These are phyloP conservation scores for Dissophora globulifera DNA, from an alignment of 192 early-diverging fungal species.

Conservation along the genomic window DNA sequence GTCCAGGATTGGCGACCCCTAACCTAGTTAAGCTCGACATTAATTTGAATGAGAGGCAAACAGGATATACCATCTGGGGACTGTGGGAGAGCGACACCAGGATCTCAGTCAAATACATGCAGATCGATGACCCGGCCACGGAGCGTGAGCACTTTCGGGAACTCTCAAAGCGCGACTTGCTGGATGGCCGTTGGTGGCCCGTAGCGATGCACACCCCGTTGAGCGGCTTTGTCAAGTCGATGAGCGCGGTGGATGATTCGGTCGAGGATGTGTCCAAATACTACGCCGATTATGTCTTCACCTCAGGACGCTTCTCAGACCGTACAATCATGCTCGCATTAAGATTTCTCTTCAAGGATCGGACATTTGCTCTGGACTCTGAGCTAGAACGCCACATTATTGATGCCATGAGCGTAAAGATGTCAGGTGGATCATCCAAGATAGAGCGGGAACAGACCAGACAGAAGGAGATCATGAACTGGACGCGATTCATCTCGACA, in stretches of 20 bases:
- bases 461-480: slow-evolving; percentile 28
- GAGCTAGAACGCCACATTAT: slow-evolving; percentile 19
- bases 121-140: slow-evolving; percentile 31
- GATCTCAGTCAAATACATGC: slow-evolving; percentile 30
- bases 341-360: slow-evolving; percentile 12
- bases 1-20: slow-evolving; percentile 12
- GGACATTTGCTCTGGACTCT: slow-evolving; percentile 2
- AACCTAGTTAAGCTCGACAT: slow-evolving; percentile 18
- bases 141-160: slow-evolving; percentile 27
- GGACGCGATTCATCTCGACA: slow-evolving; percentile 40
- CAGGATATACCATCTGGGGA: slow-evolving; percentile 42
- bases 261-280: slow-evolving; percentile 16
- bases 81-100: slow-evolving; percentile 29
- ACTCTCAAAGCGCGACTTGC: slow-evolving; percentile 15
- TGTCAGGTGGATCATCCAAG: not conserved
- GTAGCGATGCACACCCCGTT: slow-evolving; percentile 39
- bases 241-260: slow-evolving; percentile 42
- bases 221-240: slow-evolving; percentile 35
- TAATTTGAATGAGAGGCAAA: slow-evolving; percentile 15
- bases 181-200: slow-evolving; percentile 50
- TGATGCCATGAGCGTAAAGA: slow-evolving; percentile 12
- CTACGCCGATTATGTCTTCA: slow-evolving; percentile 41
- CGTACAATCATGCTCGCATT: slow-evolving; percentile 35
- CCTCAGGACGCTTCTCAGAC: slow-evolving; percentile 42
- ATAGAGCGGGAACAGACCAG: not conserved